Percentiles rank a stretch among this genome's conserved stretches.
Evolutionary conservation across 2,329 filamentous ascomycete genomes (phyloP).

Genomic region (Eurotiales sp.): DNA sequence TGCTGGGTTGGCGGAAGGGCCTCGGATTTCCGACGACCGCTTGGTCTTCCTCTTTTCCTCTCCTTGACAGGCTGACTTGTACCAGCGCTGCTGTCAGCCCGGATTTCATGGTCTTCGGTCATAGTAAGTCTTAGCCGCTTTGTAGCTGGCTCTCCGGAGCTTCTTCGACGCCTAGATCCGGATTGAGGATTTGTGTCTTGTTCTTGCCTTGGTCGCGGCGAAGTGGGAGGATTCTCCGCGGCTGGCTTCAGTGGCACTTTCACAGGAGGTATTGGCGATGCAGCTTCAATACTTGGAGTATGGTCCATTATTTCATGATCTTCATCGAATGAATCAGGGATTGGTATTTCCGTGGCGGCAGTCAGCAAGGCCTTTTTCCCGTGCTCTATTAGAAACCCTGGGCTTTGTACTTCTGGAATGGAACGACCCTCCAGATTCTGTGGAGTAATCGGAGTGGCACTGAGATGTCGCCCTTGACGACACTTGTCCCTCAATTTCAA

Average conservation of each 20-base stretch:
- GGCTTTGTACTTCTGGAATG: conserved; percentile 30
- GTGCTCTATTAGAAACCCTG: conserved; percentile 30
- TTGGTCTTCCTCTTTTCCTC: conserved; percentile 24
- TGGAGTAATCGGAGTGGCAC: conserved; percentile 10
- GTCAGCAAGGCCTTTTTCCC: conserved; percentile 32
- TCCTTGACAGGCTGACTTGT: conserved; percentile 7
- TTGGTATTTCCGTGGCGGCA: conserved; percentile 23
- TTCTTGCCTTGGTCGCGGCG: conserved; percentile 5
- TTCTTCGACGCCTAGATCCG: conserved; percentile 3
- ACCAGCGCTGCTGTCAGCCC: conserved; percentile 7
- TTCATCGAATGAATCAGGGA: conserved; percentile 30
- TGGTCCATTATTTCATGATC: conserved; percentile 27
- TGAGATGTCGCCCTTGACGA: conserved; percentile 27
- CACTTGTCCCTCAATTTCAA: conserved; percentile 34
- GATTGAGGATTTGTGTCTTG: background rate
- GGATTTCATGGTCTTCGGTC: conserved; percentile 8
- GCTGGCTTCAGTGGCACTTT: conserved; percentile 25
- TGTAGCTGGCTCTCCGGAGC: conserved; percentile 20
- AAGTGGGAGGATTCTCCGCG: conserved; percentile 1
- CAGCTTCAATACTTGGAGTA: conserved; percentile 18
- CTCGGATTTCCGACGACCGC: background rate
- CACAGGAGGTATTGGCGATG: conserved; percentile 19
- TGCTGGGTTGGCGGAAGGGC: background rate
- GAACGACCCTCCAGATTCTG: conserved; percentile 10
- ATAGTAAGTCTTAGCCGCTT: conserved; percentile 31